Conservation (phyloP, 1,284 basidiomycete genomes). For the Heterobasidion parviporum region DNA sequence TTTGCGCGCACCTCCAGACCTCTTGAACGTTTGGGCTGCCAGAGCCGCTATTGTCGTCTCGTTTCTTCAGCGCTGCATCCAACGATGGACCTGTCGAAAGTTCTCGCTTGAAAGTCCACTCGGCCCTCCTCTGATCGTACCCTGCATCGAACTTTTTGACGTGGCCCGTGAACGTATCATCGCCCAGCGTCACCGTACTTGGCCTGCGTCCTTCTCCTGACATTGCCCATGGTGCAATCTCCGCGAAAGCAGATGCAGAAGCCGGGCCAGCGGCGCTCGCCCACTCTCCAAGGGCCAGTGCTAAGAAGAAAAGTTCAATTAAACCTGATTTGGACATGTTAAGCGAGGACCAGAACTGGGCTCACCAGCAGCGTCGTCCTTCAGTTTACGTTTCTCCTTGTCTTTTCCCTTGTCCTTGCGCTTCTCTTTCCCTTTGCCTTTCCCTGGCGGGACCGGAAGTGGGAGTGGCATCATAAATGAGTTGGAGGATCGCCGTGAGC, state of each 20-base stretch:
- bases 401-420: conserved; percentile 8
- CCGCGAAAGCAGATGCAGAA: conserved; percentile 5
- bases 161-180: conserved; percentile 52
- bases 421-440: conserved; percentile 9
- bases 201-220: conserved; percentile 26
- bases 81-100: conserved; percentile 28
- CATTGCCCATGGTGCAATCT: conserved; percentile 14
- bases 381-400: conserved; percentile 8
- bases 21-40: conserved; percentile 34
- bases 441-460: conserved; percentile 9
- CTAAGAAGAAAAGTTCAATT: not conserved
- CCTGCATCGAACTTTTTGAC: conserved; percentile 39
- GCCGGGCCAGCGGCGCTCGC: not conserved
- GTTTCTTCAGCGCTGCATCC: not conserved
- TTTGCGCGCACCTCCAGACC: conserved; percentile 57
- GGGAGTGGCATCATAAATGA: conserved; percentile 25
- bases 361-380: conserved; percentile 5
- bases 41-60: not conserved
- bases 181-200: conserved; percentile 43
- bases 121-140: conserved; percentile 34
- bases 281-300: conserved; percentile 1
- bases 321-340: not conserved
- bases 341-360: not conserved
- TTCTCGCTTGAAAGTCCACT: conserved; percentile 62
- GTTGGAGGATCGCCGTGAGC: conserved; percentile 23